phyloP scores from a whole-genome alignment of 352 stramenopile species.

The Phytophthora pisi region DNA sequence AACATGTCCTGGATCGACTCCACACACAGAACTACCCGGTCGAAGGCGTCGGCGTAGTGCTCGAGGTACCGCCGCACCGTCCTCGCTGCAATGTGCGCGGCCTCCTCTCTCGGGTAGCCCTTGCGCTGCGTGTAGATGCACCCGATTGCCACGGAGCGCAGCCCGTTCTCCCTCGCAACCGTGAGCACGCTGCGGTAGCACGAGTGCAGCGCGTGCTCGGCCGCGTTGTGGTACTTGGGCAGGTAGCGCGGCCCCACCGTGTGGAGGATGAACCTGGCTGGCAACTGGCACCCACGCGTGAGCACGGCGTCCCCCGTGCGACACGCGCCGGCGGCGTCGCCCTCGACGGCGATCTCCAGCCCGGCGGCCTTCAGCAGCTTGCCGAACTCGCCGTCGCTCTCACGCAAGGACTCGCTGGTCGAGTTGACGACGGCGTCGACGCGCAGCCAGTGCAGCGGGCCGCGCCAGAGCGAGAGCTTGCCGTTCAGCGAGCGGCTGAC shows the following conservation, averaged over 20 bases:
- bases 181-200: slow-evolving; percentile 76
- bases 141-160: slow-evolving; percentile 73
- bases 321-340: slow-evolving; percentile 57
- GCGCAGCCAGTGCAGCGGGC: slow-evolving; percentile 54
- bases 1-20: slow-evolving; percentile 65
- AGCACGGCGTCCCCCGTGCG: slow-evolving; percentile 86
- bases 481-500: slow-evolving; percentile 44
- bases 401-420: slow-evolving; percentile 74
- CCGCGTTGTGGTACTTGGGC: slow-evolving; percentile 72
- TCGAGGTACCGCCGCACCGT: slow-evolving; percentile 84
- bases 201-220: slow-evolving; percentile 82
- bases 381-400: slow-evolving; percentile 65
- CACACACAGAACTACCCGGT: slow-evolving; percentile 71
- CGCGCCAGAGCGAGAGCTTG: slow-evolving; percentile 63
- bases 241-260: slow-evolving; percentile 89
- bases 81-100: slow-evolving; percentile 68
- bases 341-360: slow-evolving; percentile 77
- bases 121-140: slow-evolving; percentile 82
- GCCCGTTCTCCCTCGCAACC: slow-evolving; percentile 64
- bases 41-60: slow-evolving; percentile 62
- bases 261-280: slow-evolving; percentile 78
- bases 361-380: slow-evolving; percentile 76
- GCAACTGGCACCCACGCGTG: slow-evolving; percentile 77
- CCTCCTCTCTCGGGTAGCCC: slow-evolving; percentile 79
- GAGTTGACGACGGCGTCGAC: slow-evolving; percentile 83